phyloP scores from a whole-genome alignment of 176 grass and related monocot genomes.

The Carex scoparia region DNA sequence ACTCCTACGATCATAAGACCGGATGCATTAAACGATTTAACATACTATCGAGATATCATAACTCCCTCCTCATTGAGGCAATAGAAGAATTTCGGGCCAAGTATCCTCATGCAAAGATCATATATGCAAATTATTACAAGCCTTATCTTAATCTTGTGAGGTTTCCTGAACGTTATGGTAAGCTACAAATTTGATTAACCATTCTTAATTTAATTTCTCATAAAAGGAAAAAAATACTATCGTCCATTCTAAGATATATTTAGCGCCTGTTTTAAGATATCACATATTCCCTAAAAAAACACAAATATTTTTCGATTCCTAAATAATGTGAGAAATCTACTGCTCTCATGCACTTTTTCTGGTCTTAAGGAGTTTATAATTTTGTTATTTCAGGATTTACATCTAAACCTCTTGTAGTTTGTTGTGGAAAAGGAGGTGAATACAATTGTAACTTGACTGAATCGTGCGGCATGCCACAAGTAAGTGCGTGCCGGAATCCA shows the following conservation, averaged over 20 bases:
- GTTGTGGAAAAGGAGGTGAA: slow-evolving; percentile 63
- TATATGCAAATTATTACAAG: slow-evolving; percentile 80
- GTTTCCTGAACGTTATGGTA: slow-evolving; percentile 58
- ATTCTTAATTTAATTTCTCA: neutral
- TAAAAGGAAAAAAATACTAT: neutral
- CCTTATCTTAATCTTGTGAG: slow-evolving; percentile 44
- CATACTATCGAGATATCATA: slow-evolving; percentile 51
- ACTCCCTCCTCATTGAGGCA: slow-evolving; percentile 45
- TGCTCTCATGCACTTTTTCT: too few relatives aligned
- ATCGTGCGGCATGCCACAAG: slow-evolving; percentile 39
- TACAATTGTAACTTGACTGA: slow-evolving; percentile 80
- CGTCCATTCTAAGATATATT: neutral
- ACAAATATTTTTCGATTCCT: neutral
- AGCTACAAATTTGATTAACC: neutral
- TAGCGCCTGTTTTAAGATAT: neutral
- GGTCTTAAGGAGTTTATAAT: neutral
- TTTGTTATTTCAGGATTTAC: slow-evolving; percentile 47
- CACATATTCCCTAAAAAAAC: neutral
- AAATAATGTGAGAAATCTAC: neutral
- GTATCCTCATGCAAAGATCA: slow-evolving; percentile 36
- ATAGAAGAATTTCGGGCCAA: slow-evolving; percentile 41
- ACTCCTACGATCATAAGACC: slow-evolving; percentile 45
- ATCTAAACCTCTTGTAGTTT: slow-evolving; percentile 43
- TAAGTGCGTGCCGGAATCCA: slow-evolving; percentile 49
- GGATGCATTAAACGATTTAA: slow-evolving; percentile 80